Evolutionary conservation across 1,284 basidiomycete species (phyloP).

Genomic region (Cutaneotrichosporon cutaneum): DNA sequence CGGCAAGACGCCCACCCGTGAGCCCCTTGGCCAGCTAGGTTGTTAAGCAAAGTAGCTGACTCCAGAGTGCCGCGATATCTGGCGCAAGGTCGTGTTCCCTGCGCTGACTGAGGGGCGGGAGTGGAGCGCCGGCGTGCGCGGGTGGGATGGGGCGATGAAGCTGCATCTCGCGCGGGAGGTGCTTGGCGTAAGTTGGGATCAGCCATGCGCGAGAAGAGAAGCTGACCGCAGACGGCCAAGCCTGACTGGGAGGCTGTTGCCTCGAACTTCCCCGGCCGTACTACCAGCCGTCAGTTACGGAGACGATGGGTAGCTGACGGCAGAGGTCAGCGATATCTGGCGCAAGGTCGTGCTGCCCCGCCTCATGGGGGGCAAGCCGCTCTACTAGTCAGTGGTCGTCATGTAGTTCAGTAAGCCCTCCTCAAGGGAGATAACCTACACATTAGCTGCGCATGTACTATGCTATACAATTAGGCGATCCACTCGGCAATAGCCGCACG

Average conservation of each 20-base stretch:
- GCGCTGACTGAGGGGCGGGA: conserved; percentile 26
- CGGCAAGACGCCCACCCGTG: conserved; percentile 24
- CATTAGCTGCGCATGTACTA: not conserved
- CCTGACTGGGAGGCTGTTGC: conserved; percentile 28
- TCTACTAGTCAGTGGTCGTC: not conserved
- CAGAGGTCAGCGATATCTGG: conserved; percentile 43
- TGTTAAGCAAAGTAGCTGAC: conserved; percentile 9
- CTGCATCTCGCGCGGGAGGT: conserved; percentile 21
- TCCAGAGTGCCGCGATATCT: conserved; percentile 39
- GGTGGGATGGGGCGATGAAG: conserved; percentile 26
- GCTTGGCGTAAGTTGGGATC: conserved; percentile 22
- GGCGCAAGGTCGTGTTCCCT: conserved; percentile 36
- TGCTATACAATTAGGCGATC: conserved; percentile 19
- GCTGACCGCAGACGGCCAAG: conserved; percentile 25
- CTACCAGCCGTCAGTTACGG: conserved; percentile 29
- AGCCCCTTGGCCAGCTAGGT: not conserved
- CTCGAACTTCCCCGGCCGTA: conserved; percentile 20
- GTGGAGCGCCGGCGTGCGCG: conserved; percentile 27
- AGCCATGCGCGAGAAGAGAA: no score
- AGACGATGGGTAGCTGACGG: conserved; percentile 9
- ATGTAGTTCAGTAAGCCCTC: no score
- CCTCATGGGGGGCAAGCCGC: conserved; percentile 29
- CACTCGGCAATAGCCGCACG: conserved; percentile 27
- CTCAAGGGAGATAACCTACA: no score
- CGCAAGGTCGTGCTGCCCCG: conserved; percentile 37